A percentile compares a stretch with the other conserved stretches of the same genome.
These are phyloP conservation scores for Ophiosphaerella narmari DNA, from an alignment of 2,329 filamentous ascomycete species.

Conservation along the genomic window DNA sequence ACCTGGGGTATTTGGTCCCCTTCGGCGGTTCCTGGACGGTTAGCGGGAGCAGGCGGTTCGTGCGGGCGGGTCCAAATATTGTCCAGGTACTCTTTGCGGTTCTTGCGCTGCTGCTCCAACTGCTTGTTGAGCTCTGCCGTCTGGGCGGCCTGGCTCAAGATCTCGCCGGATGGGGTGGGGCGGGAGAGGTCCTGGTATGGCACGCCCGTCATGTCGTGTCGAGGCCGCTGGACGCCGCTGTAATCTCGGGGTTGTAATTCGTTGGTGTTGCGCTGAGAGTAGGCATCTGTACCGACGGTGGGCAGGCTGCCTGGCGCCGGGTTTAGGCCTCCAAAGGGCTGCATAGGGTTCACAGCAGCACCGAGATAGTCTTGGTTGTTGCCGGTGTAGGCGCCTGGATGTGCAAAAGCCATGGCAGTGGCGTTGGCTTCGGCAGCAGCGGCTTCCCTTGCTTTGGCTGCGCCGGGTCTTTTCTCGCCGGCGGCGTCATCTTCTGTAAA, in stretches of 20 bases:
- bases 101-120: slow-evolving; percentile 77
- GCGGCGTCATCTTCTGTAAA: slow-evolving; percentile 97
- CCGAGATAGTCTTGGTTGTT: slow-evolving; percentile 42
- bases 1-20: slow-evolving; percentile 46
- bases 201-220: slow-evolving; percentile 86
- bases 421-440: slow-evolving; percentile 68
- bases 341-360: slow-evolving; percentile 35
- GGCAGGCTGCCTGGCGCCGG: slow-evolving; percentile 73
- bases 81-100: slow-evolving; percentile 79
- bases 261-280: slow-evolving; percentile 78
- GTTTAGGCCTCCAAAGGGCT: slow-evolving; percentile 61
- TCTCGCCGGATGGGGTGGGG: slow-evolving; percentile 74
- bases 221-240: slow-evolving; percentile 78
- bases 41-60: slow-evolving; percentile 68
- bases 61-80: slow-evolving; percentile 82
- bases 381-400: slow-evolving; percentile 35
- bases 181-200: slow-evolving; percentile 83
- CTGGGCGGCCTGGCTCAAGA: slow-evolving; percentile 84
- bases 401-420: slow-evolving; percentile 51
- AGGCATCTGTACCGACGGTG: slow-evolving; percentile 64
- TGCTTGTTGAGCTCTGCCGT: slow-evolving; percentile 89
- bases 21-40: slow-evolving; percentile 46
- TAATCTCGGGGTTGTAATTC: slow-evolving; percentile 80
- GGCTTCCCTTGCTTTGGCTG: slow-evolving; percentile 83
- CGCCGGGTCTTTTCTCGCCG: slow-evolving; percentile 93